phyloP scores from a whole-genome alignment of 1,284 basidiomycete genomes.

The Trichosporon asahii region DNA sequence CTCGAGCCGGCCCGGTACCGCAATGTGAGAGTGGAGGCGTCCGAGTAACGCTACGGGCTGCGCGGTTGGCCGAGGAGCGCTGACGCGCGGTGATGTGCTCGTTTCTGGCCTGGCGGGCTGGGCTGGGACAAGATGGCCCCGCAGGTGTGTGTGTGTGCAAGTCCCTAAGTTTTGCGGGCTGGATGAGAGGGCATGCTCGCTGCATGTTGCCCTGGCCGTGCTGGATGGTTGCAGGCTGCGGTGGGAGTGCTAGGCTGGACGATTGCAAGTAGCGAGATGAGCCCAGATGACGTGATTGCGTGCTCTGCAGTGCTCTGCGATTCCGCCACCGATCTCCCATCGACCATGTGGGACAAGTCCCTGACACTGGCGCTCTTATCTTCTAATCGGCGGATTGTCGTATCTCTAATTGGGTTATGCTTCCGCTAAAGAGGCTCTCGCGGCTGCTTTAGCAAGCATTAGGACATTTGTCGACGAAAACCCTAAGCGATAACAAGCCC shows the following conservation, averaged over 20 bases:
- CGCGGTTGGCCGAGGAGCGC: neutral
- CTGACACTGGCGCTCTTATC: neutral
- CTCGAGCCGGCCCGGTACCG: neutral
- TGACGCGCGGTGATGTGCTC: slow-evolving; percentile 10
- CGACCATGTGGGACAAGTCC: neutral
- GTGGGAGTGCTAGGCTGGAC: neutral
- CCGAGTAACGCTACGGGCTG: neutral
- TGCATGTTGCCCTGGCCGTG: too few relatives aligned
- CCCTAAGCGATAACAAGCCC: neutral
- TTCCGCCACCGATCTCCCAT: neutral
- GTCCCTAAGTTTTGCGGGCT: too few relatives aligned
- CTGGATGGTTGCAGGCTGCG: neutral
- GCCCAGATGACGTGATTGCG: slow-evolving; percentile 1
- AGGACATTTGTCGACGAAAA: too few relatives aligned
- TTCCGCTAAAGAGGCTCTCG: neutral
- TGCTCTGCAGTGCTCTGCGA: neutral
- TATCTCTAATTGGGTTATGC: neutral
- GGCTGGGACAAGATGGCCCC: neutral
- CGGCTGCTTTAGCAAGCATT: too few relatives aligned
- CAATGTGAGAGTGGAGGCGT: neutral
- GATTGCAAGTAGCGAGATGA: neutral
- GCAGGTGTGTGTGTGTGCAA: neutral
- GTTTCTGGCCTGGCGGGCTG: neutral
- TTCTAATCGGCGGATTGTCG: neutral
- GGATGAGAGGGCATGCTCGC: too few relatives aligned